phyloP scores from a whole-genome alignment of 768 basidiomycete species.

The Dioszegia crocea region DNA sequence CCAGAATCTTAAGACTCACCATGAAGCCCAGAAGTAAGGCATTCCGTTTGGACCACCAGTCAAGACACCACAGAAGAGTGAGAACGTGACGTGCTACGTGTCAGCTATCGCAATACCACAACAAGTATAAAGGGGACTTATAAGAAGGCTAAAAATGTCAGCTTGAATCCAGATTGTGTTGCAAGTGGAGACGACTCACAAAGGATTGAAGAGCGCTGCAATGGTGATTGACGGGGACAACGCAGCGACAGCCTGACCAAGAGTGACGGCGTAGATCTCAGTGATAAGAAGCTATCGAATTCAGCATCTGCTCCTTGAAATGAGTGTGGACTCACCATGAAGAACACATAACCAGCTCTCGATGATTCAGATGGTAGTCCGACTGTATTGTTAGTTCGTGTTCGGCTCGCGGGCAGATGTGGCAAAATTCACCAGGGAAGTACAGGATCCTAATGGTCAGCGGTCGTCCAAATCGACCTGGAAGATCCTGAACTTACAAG shows the following conservation, averaged over 20 bases:
- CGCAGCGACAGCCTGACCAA: constrained; percentile 60
- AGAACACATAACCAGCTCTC: constrained; percentile 47
- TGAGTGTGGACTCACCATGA: constrained; percentile 18
- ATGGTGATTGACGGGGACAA: constrained; percentile 57
- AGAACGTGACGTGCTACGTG: constrained; percentile 10
- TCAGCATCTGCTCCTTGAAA: background rate
- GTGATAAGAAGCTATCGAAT: constrained; percentile 57
- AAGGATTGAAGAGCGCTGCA: constrained; percentile 60
- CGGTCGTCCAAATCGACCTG: background rate
- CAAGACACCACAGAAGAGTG: constrained; percentile 18
- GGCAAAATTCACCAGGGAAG: background rate
- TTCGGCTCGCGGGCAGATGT: background rate
- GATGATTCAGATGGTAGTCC: constrained; percentile 43
- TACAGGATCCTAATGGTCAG: constrained; percentile 9
- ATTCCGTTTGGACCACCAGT: constrained; percentile 51
- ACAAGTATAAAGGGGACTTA: background rate
- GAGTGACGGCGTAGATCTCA: constrained; percentile 66
- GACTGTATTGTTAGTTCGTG: constrained; percentile 29
- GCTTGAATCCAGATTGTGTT: too few species aligned
- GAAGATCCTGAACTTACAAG: constrained; percentile 51
- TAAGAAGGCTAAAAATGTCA: background rate
- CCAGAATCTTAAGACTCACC: too few species aligned
- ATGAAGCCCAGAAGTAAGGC: constrained; percentile 61
- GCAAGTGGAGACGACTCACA: constrained; percentile 1
- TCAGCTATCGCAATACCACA: too few species aligned